A percentile compares a stretch with the other conserved stretches of the same genome.
phyloP scores from a whole-genome alignment of 78 protist species.

The Emiliania huxleyi region DNA sequence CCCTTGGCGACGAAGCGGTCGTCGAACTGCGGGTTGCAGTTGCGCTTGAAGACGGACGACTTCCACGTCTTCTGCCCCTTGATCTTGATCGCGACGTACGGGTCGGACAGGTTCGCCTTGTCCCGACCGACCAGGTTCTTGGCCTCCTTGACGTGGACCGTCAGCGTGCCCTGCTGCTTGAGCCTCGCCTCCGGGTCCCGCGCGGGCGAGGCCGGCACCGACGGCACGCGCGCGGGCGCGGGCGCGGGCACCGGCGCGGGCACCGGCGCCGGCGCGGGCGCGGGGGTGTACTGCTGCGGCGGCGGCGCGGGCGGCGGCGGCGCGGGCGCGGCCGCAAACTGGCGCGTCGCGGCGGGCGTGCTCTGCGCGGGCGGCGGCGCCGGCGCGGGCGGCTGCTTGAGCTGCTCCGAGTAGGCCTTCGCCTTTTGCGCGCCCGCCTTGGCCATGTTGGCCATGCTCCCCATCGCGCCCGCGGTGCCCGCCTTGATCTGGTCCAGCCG shows the following conservation, averaged over 20 bases:
- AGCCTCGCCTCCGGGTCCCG: background rate
- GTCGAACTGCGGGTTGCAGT: background rate
- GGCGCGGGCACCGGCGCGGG: background rate
- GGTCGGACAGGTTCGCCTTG: background rate
- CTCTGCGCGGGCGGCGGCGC: too few relatives aligned
- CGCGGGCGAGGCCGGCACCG: background rate
- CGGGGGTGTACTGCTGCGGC: background rate
- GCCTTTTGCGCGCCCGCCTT: background rate
- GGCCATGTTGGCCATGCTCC: background rate
- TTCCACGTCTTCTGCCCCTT: background rate
- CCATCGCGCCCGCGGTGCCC: background rate
- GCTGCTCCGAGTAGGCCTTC: background rate
- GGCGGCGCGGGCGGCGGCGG: background rate
- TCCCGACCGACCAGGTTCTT: background rate
- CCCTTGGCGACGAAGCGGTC: background rate
- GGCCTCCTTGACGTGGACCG: background rate
- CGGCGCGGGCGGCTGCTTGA: background rate
- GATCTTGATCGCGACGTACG: background rate
- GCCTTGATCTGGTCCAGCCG: too few relatives aligned
- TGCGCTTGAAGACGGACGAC: background rate
- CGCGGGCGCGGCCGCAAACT: background rate
- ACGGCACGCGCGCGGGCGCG: background rate
- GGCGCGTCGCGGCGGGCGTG: too few relatives aligned
- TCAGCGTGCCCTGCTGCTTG: background rate
- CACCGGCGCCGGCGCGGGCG: background rate